phyloP scores from a whole-genome alignment of 225 moss, liverwort and hornwort species.

The Pseudisothecium myosuroides region DNA sequence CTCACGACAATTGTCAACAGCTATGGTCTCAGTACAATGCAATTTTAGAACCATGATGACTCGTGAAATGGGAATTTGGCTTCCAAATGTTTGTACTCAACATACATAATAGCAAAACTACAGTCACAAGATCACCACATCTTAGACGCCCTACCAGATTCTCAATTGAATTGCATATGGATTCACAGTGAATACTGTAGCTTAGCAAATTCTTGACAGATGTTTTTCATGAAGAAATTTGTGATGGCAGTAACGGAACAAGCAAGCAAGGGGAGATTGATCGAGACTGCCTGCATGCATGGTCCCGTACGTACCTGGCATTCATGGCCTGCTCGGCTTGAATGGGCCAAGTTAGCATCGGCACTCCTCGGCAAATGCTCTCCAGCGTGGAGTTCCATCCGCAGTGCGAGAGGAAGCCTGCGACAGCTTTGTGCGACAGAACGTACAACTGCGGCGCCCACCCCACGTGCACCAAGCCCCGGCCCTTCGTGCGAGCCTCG shows the following conservation, averaged over 20 bases:
- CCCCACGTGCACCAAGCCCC: background rate
- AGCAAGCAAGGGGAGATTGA: background rate
- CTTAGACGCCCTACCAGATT: too few species aligned
- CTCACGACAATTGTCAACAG: background rate
- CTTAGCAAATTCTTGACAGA: background rate
- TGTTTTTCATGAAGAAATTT: background rate
- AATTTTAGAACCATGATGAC: background rate
- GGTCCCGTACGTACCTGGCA: background rate
- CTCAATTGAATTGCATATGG: too few species aligned
- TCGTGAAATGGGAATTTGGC: background rate
- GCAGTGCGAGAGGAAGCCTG: constrained; percentile 17
- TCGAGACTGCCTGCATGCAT: background rate
- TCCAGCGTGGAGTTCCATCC: constrained; percentile 17
- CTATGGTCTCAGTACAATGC: background rate
- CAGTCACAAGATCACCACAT: too few species aligned
- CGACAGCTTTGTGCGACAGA: background rate
- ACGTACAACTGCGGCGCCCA: constrained; percentile 16
- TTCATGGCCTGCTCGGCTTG: constrained; percentile 21
- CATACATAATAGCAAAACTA: too few species aligned
- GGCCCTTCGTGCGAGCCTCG: background rate
- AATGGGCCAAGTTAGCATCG: constrained; percentile 12
- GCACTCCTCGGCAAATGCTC: background rate
- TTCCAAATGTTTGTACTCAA: background rate
- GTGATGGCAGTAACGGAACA: background rate
- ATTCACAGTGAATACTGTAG: background rate